phyloP scores from a whole-genome alignment of 1,139 yeast species.

The Wickerhamomyces sp. region DNA sequence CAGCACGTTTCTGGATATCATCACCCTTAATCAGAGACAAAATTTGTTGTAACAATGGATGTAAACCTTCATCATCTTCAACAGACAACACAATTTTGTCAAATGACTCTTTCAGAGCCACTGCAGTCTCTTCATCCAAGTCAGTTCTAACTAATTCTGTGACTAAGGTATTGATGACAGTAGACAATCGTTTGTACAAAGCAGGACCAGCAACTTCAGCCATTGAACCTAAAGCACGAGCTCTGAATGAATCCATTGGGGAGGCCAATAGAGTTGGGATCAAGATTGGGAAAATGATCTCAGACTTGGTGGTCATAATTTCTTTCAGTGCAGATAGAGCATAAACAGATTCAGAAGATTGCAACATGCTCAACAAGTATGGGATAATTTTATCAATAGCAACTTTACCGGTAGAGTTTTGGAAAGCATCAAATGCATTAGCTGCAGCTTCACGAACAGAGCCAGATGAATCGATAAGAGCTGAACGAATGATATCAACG shows the following conservation, averaged over 20 bases:
- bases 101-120: conserved; percentile 49
- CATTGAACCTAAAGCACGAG: conserved; percentile 80
- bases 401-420: conserved; percentile 72
- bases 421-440: conserved; percentile 81
- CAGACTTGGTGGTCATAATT: conserved; percentile 87
- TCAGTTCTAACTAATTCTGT: conserved; percentile 46
- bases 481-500: conserved; percentile 69
- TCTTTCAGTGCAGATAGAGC: conserved; percentile 89
- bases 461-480: conserved; percentile 70
- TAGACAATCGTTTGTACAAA: conserved; percentile 63
- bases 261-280: conserved; percentile 79
- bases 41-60: conserved; percentile 79
- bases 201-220: conserved; percentile 91
- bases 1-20: conserved; percentile 59
- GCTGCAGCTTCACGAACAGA: conserved; percentile 90
- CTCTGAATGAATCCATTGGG: conserved; percentile 82
- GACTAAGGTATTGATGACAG: conserved; percentile 68
- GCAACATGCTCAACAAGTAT: conserved; percentile 66
- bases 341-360: conserved; percentile 61
- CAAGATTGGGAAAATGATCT: conserved; percentile 88
- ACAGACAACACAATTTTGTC: conserved; percentile 69
- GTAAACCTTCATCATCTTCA: conserved; percentile 75
- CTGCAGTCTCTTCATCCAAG: conserved; percentile 31
- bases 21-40: conserved; percentile 75
- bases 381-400: conserved; percentile 91